phyloP scores from a whole-genome alignment of 1,284 basidiomycete species.

The Hortiboletus rubellus region DNA sequence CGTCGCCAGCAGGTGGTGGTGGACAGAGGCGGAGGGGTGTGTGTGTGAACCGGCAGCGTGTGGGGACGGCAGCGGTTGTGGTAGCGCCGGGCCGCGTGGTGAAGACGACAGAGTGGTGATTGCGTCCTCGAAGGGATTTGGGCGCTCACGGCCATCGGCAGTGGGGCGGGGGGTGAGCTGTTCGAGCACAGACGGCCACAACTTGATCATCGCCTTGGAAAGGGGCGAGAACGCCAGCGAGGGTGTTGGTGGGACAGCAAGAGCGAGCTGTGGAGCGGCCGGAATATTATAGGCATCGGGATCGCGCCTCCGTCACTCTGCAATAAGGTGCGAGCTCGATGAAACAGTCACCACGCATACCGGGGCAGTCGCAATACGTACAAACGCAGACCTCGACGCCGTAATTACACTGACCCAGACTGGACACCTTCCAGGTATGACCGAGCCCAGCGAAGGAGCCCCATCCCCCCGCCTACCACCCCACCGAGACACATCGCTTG shows the following conservation, averaged over 20 bases:
- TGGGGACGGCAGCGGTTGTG: background rate
- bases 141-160: constrained; percentile 51
- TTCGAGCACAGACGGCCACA: constrained; percentile 65
- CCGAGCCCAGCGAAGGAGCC: constrained; percentile 49
- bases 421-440: constrained; percentile 36
- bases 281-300: background rate
- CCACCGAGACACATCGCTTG: constrained; percentile 55
- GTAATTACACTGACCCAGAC: constrained; percentile 9
- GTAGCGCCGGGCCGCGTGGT: constrained; percentile 14
- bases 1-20: constrained; percentile 44
- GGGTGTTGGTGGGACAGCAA: constrained; percentile 18
- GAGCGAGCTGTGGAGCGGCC: constrained; percentile 16
- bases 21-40: constrained; percentile 25
- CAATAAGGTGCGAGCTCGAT: background rate
- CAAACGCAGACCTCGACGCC: constrained; percentile 1
- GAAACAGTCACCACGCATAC: constrained; percentile 4
- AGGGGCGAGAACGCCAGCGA: constrained; percentile 22
- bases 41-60: constrained; percentile 8
- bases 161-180: constrained; percentile 72
- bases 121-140: constrained; percentile 69
- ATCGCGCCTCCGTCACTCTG: constrained; percentile 22
- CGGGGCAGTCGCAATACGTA: constrained; percentile 3
- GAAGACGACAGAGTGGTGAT: constrained; percentile 35
- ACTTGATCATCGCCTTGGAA: constrained; percentile 56
- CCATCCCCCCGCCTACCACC: constrained; percentile 54